Percentiles rank a stretch among this genome's conserved stretches.
Conservation (phyloP, 306 rosid genomes). For the Oxytropis ochrocephala region DNA sequence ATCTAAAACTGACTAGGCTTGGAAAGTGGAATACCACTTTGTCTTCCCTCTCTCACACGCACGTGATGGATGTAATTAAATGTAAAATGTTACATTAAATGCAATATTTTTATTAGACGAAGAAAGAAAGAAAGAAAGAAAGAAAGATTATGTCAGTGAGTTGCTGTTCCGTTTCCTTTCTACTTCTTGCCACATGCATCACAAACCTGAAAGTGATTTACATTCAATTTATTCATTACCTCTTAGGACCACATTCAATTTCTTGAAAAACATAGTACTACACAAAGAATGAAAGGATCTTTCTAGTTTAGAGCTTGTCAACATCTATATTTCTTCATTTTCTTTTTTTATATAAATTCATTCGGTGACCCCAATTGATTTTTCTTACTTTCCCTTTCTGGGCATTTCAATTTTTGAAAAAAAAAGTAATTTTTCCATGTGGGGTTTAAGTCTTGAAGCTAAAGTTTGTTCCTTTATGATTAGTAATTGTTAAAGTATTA, state of each 20-base stretch:
- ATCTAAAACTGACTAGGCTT: no score
- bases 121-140: no score
- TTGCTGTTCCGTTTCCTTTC: no score
- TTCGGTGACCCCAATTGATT: not conserved
- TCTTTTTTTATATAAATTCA: not conserved
- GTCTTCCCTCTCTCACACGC: no score
- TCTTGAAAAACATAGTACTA: not conserved
- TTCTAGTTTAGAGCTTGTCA: not conserved
- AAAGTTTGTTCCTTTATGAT: not conserved
- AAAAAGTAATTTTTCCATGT: not conserved
- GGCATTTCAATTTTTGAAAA: not conserved
- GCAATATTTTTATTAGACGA: no score
- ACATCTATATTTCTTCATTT: not conserved
- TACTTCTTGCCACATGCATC: no score
- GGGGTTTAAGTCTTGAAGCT: conserved; percentile 2
- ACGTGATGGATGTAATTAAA: no score
- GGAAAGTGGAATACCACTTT: no score
- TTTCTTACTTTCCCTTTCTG: not conserved
- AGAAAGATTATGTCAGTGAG: no score
- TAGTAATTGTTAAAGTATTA: not conserved
- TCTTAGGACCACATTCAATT: not conserved
- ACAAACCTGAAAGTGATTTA: no score
- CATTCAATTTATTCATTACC: not conserved
- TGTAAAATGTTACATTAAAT: no score
- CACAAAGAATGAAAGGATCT: not conserved